phyloP scores from a whole-genome alignment of 208 protist genomes.

The Trypanosoma rangeli region DNA sequence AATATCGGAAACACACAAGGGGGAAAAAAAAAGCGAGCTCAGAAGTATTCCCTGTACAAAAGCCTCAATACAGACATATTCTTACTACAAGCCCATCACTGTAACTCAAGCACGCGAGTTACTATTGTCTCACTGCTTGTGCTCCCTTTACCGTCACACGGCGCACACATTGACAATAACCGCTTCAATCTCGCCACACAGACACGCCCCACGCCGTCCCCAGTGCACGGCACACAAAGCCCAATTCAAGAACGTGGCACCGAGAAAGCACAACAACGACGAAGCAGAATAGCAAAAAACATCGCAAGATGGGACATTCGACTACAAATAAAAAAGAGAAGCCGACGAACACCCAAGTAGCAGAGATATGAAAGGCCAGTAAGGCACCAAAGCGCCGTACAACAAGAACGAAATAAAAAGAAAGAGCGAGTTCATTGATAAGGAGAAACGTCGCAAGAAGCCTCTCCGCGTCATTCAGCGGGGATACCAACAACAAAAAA shows the following conservation, averaged over 20 bases:
- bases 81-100: neutral
- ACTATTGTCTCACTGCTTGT: neutral
- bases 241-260: neutral
- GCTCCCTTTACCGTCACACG: neutral
- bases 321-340: constrained; percentile 13
- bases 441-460: neutral
- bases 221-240: neutral
- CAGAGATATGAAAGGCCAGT: too few species aligned
- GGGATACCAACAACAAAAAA: constrained; percentile 13
- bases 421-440: too few species aligned
- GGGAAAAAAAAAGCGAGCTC: neutral
- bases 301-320: neutral
- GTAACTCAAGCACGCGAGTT: neutral
- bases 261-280: constrained; percentile 24
- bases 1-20: neutral
- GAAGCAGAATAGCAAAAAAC: constrained; percentile 9
- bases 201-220: too few species aligned
- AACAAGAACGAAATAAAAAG: too few species aligned
- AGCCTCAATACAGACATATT: neutral
- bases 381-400: too few species aligned
- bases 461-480: neutral
- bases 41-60: neutral
- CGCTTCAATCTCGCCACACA: neutral
- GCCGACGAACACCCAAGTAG: neutral
- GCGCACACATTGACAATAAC: neutral